Conservation (phyloP, 768 basidiomycete genomes). For the Hirschioporus abietinus region DNA sequence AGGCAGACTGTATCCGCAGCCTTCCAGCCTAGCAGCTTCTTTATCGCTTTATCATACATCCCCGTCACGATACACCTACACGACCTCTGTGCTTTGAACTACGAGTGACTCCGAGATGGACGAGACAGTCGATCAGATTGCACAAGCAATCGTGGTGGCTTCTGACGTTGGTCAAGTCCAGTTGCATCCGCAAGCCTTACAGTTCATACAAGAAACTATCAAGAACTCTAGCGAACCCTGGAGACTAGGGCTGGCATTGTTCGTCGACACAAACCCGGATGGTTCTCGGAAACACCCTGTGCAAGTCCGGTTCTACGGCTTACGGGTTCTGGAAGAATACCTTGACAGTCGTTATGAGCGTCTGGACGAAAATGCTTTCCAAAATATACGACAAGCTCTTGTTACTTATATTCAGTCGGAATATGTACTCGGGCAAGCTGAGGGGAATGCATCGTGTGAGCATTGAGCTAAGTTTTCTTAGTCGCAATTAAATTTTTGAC, state of each 20-base stretch:
- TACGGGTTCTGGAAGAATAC: slow-evolving; percentile 77
- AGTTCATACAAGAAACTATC: slow-evolving; percentile 78
- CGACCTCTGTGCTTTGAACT: not conserved
- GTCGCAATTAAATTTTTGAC: slow-evolving; percentile 9
- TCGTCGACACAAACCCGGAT: slow-evolving; percentile 54
- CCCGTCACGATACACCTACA: not conserved
- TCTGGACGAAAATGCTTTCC: slow-evolving; percentile 65
- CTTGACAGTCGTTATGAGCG: slow-evolving; percentile 71
- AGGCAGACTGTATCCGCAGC: not conserved
- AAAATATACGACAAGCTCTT: slow-evolving; percentile 68
- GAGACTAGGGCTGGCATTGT: slow-evolving; percentile 74
- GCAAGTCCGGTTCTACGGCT: slow-evolving; percentile 74
- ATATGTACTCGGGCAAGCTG: slow-evolving; percentile 81
- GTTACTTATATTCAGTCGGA: slow-evolving; percentile 83
- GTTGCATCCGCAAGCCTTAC: slow-evolving; percentile 82
- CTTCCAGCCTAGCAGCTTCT: not conserved
- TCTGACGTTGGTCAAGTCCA: slow-evolving; percentile 67
- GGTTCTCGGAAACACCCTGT: slow-evolving; percentile 64
- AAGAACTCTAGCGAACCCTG: slow-evolving; percentile 54
- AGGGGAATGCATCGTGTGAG: slow-evolving; percentile 78
- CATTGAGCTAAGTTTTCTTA: slow-evolving; percentile 14
- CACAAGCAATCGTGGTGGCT: slow-evolving; percentile 85
- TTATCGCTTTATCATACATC: not conserved
- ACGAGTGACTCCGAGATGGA: slow-evolving; percentile 42
- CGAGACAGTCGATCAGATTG: slow-evolving; percentile 67